phyloP scores from a whole-genome alignment of 805 yeast genomes.

The Suhomyces sp. region DNA sequence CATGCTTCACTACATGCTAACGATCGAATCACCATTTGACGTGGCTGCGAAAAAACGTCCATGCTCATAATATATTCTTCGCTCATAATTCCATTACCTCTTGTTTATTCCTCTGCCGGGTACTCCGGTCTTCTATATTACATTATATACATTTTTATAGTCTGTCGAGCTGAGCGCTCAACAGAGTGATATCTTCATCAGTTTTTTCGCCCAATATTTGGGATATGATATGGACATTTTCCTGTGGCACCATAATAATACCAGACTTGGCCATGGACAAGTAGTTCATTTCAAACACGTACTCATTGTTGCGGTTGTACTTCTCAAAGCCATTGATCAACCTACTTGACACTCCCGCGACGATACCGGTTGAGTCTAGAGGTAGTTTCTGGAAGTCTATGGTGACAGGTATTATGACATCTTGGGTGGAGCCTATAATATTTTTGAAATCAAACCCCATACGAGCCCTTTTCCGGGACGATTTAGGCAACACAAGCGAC shows the following conservation, averaged over 20 bases:
- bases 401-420: slow-evolving; percentile 53
- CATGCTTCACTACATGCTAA: not conserved
- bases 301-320: slow-evolving; percentile 10
- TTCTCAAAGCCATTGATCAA: slow-evolving; percentile 33
- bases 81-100: not conserved
- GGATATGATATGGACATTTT: slow-evolving; percentile 36
- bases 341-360: slow-evolving; percentile 58
- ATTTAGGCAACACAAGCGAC: slow-evolving; percentile 46
- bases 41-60: not conserved
- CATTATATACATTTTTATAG: not conserved
- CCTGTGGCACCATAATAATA: slow-evolving; percentile 56
- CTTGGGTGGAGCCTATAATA: slow-evolving; percentile 56
- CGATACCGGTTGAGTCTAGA: slow-evolving; percentile 61
- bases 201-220: slow-evolving; percentile 8
- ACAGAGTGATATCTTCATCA: not conserved
- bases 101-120: not conserved
- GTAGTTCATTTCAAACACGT: slow-evolving; percentile 51
- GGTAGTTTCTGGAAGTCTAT: slow-evolving; percentile 55
- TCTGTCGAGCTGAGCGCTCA: not conserved
- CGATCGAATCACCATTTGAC: not conserved
- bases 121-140: not conserved
- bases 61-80: not conserved
- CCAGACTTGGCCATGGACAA: slow-evolving; percentile 60
- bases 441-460: slow-evolving; percentile 41
- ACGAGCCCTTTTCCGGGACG: slow-evolving; percentile 28